Evolutionary conservation across 768 basidiomycete genomes (phyloP).

Genomic region (Psilocybe tampanensis): DNA sequence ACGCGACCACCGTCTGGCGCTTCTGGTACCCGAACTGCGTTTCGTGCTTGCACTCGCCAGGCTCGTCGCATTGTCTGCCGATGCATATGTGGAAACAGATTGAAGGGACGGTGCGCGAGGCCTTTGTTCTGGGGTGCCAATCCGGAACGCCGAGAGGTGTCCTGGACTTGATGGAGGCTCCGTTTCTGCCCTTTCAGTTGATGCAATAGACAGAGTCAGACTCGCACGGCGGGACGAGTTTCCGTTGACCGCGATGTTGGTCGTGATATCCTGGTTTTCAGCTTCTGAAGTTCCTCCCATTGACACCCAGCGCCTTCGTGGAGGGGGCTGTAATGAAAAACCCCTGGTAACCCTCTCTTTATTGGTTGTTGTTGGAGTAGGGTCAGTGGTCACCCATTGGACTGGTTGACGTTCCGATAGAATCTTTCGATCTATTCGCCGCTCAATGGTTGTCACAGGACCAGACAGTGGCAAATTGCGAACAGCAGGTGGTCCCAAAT

Average conservation of each 20-base stretch:
- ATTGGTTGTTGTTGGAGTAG: constrained; percentile 16
- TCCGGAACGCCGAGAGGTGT: constrained; percentile 27
- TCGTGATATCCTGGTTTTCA: neutral
- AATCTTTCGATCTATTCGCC: constrained; percentile 40
- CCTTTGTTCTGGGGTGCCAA: constrained; percentile 41
- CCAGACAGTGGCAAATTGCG: constrained; percentile 33
- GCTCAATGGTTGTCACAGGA: constrained; percentile 28
- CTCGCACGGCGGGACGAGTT: constrained; percentile 19
- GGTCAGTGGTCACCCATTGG: constrained; percentile 34
- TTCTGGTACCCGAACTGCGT: constrained; percentile 34
- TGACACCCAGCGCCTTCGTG: constrained; percentile 50
- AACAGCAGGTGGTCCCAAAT: constrained; percentile 28
- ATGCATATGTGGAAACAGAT: constrained; percentile 48
- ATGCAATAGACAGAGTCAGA: constrained; percentile 17
- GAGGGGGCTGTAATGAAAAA: constrained; percentile 49
- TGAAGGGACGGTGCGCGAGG: constrained; percentile 43
- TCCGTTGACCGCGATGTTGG: constrained; percentile 10
- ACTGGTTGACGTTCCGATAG: constrained; percentile 24
- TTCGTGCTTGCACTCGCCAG: constrained; percentile 41
- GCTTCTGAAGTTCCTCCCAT: constrained; percentile 24
- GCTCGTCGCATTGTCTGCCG: constrained; percentile 35
- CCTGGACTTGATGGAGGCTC: constrained; percentile 29
- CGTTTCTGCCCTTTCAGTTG: constrained; percentile 22
- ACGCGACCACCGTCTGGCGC: constrained; percentile 55
- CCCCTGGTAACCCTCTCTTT: constrained; percentile 33